These are phyloP conservation scores for Curvularia hawaiiensis DNA, from an alignment of 2,329 filamentous ascomycete species.

Conservation along the genomic window DNA sequence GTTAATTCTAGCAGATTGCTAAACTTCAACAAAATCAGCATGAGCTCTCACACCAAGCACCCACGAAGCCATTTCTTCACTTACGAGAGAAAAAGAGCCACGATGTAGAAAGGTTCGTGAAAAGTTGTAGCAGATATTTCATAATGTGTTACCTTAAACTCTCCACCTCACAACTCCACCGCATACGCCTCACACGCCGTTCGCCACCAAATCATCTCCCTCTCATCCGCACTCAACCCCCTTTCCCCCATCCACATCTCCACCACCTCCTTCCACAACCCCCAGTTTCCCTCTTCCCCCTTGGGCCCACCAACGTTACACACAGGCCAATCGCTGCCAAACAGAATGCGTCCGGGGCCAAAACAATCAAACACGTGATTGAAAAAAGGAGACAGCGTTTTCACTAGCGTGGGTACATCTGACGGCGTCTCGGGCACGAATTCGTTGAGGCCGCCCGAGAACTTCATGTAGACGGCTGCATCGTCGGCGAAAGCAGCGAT, in stretches of 20 bases:
- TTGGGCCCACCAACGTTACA: constrained; percentile 71
- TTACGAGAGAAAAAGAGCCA: neutral
- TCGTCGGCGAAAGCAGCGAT: constrained; percentile 71
- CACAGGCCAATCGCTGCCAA: constrained; percentile 92
- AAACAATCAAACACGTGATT: constrained; percentile 69
- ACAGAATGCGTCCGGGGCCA: constrained; percentile 73
- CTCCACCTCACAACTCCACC: constrained; percentile 19
- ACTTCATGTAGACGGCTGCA: constrained; percentile 80
- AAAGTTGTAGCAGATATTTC: neutral
- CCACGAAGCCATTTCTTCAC: neutral
- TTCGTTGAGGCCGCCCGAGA: constrained; percentile 86
- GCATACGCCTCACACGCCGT: constrained; percentile 75
- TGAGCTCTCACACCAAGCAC: neutral
- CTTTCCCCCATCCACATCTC: constrained; percentile 62
- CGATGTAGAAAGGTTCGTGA: neutral
- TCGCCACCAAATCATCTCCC: constrained; percentile 71
- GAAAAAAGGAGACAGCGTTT: constrained; percentile 29
- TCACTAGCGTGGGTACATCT: constrained; percentile 7
- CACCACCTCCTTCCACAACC: constrained; percentile 75
- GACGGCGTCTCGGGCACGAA: constrained; percentile 56
- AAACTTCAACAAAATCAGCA: too few relatives aligned
- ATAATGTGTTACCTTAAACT: neutral
- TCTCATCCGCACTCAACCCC: constrained; percentile 63
- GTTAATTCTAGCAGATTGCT: too few relatives aligned
- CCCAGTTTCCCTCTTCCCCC: constrained; percentile 66